Conservation (phyloP, 441 rosid genomes). For the Populus tomentosa region DNA sequence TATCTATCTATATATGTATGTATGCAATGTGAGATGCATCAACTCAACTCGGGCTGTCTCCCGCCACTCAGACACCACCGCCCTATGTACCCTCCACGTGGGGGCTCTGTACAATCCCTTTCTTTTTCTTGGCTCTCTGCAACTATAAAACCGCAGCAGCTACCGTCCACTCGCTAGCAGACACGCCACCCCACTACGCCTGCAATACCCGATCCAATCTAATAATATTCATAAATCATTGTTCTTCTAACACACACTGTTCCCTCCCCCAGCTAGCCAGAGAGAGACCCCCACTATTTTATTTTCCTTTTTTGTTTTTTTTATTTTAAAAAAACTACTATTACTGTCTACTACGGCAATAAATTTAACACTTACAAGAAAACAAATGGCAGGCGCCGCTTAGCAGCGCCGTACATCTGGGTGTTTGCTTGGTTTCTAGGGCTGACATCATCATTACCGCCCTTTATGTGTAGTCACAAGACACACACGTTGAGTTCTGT, state of each 20-base stretch:
- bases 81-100: constrained; percentile 45
- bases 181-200: constrained; percentile 31
- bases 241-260: background rate
- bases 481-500: background rate
- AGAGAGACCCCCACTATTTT: background rate
- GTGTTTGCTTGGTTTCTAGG: constrained; percentile 20
- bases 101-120: constrained; percentile 13
- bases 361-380: background rate
- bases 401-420: constrained; percentile 32
- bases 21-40: too few species aligned
- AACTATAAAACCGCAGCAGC: background rate
- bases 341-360: background rate
- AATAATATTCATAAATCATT: background rate
- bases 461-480: constrained; percentile 17
- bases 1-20: too few species aligned
- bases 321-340: too few species aligned
- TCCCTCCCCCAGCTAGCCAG: background rate
- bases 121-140: background rate
- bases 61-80: constrained; percentile 51
- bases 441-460: constrained; percentile 43
- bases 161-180: constrained; percentile 26
- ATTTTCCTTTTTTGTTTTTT: too few species aligned
- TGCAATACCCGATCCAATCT: background rate
- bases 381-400: constrained; percentile 39
- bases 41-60: constrained; percentile 45